These are phyloP conservation scores for Poronia punctata DNA, from an alignment of 495 filamentous ascomycete genomes.

Conservation along the genomic window DNA sequence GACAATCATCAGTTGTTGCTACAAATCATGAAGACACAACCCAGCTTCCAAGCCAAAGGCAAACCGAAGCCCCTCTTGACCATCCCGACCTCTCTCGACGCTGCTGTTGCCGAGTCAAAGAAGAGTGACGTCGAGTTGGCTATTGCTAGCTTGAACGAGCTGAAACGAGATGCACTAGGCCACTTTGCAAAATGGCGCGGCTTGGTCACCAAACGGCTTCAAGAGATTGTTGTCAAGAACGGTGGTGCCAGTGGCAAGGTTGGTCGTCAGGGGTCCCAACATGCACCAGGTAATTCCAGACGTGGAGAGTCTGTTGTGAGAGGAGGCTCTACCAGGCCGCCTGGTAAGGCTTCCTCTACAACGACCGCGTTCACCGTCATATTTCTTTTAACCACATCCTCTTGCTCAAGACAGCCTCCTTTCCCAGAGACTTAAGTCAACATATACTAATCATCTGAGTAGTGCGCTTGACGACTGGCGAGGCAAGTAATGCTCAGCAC, in stretches of 20 bases:
- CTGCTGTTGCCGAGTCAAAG: conserved; percentile 5
- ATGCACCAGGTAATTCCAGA: conserved; percentile 18
- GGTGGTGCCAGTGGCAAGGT: conserved; percentile 18
- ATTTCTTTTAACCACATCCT: conserved; percentile 8
- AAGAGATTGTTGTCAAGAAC: conserved; percentile 35
- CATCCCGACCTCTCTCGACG: conserved; percentile 14
- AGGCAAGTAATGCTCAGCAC: conserved; percentile 33
- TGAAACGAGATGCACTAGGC: conserved; percentile 35
- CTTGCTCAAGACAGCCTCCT: neutral
- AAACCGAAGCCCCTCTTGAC: conserved; percentile 5
- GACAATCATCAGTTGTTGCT: conserved; percentile 8
- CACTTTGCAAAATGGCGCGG: conserved; percentile 42
- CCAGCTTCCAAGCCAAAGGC: neutral
- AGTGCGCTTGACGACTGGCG: conserved; percentile 24
- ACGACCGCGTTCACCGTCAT: conserved; percentile 6
- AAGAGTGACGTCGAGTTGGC: conserved; percentile 21
- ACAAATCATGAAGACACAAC: conserved; percentile 10
- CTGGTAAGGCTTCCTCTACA: conserved; percentile 24
- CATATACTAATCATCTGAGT: conserved; percentile 12
- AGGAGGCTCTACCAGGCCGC: conserved; percentile 15
- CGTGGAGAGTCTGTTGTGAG: conserved; percentile 11
- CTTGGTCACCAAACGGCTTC: conserved; percentile 27
- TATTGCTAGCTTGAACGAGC: conserved; percentile 30
- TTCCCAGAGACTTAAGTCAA: neutral
- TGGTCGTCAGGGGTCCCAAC: conserved; percentile 7